Evolutionary conservation across 495 filamentous ascomycete genomes (phyloP).

Genomic region (Staphylotrichum tortipilum): DNA sequence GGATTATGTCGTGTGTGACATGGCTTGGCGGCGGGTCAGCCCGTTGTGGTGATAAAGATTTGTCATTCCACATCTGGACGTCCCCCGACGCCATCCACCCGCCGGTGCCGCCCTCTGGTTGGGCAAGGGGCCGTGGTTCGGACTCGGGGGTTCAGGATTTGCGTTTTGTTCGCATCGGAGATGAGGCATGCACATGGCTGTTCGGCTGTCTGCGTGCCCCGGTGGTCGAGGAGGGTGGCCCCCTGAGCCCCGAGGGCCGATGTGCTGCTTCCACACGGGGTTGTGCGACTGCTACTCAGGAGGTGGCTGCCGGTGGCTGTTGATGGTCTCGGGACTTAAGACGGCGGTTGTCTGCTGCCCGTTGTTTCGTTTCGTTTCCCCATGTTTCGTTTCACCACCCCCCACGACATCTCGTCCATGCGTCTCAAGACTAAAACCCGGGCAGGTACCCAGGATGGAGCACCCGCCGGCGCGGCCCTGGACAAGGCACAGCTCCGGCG

Average conservation of each 20-base stretch:
- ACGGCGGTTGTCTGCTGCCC: not conserved
- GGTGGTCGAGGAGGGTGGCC: no score
- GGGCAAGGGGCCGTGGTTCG: not conserved
- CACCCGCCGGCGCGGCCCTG: not conserved
- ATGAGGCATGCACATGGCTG: no score
- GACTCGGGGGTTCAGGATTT: not conserved
- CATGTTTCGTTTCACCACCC: not conserved
- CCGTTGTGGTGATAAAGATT: slow-evolving; percentile 5
- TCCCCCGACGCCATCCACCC: not conserved
- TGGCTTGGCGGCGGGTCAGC: not conserved
- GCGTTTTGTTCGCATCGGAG: no score
- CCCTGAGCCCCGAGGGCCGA: no score
- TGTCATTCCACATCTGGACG: slow-evolving; percentile 4
- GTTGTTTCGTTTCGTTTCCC: not conserved
- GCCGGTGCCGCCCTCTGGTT: not conserved
- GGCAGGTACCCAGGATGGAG: not conserved
- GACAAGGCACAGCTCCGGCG: slow-evolving; percentile 35
- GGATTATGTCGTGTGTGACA: not conserved
- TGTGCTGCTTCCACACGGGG: no score
- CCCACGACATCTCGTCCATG: not conserved
- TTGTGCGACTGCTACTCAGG: not conserved
- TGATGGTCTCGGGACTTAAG: not conserved
- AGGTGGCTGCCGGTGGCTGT: not conserved
- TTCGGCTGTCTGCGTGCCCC: no score
- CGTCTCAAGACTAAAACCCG: not conserved